phyloP scores from a whole-genome alignment of 139 green algal species.

The Chlamydomonas schloesseri region DNA sequence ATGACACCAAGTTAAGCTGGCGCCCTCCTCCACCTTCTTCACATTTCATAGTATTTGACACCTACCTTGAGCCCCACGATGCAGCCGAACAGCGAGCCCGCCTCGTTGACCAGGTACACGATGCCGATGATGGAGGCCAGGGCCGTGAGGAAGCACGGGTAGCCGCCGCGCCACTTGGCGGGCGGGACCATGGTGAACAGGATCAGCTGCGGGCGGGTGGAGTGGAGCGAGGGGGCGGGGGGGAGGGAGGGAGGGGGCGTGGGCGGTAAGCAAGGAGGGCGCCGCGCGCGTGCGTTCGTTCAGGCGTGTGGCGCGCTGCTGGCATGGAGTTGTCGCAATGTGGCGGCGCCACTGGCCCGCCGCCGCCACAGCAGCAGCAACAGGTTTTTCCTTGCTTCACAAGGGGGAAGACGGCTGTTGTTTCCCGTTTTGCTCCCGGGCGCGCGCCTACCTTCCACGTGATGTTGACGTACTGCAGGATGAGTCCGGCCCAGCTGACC shows the following conservation, averaged over 20 bases:
- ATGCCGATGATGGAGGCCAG: slow-evolving; percentile 30
- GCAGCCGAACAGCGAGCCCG: slow-evolving; percentile 19
- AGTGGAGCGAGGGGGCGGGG: background rate
- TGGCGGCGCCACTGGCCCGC: too few species aligned
- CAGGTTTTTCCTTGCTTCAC: too few species aligned
- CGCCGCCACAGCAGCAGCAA: too few species aligned
- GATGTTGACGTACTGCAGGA: slow-evolving; percentile 56
- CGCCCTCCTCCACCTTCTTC: too few species aligned
- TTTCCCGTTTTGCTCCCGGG: too few species aligned
- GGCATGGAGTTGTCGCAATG: too few species aligned
- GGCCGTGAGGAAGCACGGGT: slow-evolving; percentile 27
- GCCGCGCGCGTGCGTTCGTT: too few species aligned
- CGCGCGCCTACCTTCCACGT: slow-evolving; percentile 52
- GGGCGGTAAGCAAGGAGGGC: background rate
- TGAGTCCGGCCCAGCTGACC: background rate
- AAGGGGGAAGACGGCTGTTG: too few species aligned
- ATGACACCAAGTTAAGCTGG: too few species aligned
- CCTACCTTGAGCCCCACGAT: background rate
- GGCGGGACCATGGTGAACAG: slow-evolving; percentile 20
- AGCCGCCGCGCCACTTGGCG: slow-evolving; percentile 44
- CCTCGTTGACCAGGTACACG: slow-evolving; percentile 51
- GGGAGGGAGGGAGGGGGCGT: background rate
- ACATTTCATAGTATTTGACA: too few species aligned
- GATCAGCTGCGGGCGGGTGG: background rate
- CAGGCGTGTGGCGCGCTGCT: too few species aligned